Evolutionary conservation across 371 early-diverging fungal genomes (phyloP).

Genomic region (Mucor piriformis): DNA sequence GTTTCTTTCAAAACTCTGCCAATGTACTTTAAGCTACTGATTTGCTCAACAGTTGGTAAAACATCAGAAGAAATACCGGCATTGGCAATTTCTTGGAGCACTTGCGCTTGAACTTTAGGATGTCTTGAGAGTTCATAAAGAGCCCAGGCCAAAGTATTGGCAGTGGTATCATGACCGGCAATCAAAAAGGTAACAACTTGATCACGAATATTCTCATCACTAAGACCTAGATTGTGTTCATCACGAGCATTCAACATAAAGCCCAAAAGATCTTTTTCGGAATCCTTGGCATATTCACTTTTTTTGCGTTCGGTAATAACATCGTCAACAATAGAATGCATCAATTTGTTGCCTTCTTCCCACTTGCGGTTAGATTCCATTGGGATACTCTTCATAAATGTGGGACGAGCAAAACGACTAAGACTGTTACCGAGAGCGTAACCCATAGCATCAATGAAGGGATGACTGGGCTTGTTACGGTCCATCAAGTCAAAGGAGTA

Average conservation of each 20-base stretch:
- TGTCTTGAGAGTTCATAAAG: constrained; percentile 45
- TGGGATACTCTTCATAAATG: constrained; percentile 52
- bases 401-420: constrained; percentile 27
- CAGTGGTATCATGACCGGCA: constrained; percentile 60
- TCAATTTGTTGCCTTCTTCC: constrained; percentile 33
- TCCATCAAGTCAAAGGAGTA: constrained; percentile 54
- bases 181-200: constrained; percentile 62
- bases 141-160: constrained; percentile 56
- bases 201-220: constrained; percentile 59
- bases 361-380: constrained; percentile 40
- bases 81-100: constrained; percentile 58
- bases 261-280: constrained; percentile 54
- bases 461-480: constrained; percentile 40
- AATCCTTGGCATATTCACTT: constrained; percentile 39
- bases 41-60: constrained; percentile 50
- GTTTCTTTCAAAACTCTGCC: constrained; percentile 56
- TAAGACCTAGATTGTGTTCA: constrained; percentile 42
- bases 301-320: constrained; percentile 41
- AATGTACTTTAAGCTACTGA: constrained; percentile 45
- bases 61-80: constrained; percentile 42
- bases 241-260: constrained; percentile 62
- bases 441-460: constrained; percentile 58
- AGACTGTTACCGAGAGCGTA: constrained; percentile 34
- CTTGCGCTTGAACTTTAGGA: constrained; percentile 46
- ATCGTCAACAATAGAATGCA: constrained; percentile 44